These are phyloP conservation scores for Multifurca ochricompacta DNA, from an alignment of 768 basidiomycete genomes.

Conservation along the genomic window DNA sequence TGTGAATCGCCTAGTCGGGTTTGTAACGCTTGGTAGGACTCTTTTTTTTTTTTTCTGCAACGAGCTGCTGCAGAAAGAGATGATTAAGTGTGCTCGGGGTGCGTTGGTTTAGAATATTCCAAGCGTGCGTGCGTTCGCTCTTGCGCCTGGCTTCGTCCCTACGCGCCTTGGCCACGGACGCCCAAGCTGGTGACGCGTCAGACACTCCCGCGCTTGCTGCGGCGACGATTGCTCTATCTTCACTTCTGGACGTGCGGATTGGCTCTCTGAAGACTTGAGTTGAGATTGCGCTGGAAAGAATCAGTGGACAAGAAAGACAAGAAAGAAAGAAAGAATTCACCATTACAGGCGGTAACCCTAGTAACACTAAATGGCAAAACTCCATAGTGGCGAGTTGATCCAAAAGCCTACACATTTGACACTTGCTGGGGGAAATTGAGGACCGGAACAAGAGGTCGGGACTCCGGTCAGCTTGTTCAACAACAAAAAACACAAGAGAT, in stretches of 20 bases:
- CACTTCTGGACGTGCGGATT: conserved; percentile 4
- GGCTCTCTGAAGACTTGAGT: conserved; percentile 11
- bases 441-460: too few species aligned
- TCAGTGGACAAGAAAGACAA: too few species aligned
- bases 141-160: background rate
- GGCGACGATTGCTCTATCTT: conserved; percentile 3
- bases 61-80: background rate
- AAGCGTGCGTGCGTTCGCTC: background rate
- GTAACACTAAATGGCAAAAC: too few species aligned
- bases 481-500: too few species aligned
- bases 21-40: background rate
- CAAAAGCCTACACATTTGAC: too few species aligned
- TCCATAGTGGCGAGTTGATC: too few species aligned
- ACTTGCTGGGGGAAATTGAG: too few species aligned
- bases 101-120: conserved; percentile 1
- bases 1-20: conserved; percentile 10
- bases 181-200: background rate
- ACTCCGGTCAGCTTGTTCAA: too few species aligned
- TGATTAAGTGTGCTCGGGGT: background rate
- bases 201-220: background rate
- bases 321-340: too few species aligned
- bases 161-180: background rate
- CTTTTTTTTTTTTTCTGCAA: too few species aligned
- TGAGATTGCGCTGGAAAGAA: too few species aligned
- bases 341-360: too few species aligned